Evolutionary conservation across 257 asterid species (phyloP).

Genomic region (Solanum peruvianum): DNA sequence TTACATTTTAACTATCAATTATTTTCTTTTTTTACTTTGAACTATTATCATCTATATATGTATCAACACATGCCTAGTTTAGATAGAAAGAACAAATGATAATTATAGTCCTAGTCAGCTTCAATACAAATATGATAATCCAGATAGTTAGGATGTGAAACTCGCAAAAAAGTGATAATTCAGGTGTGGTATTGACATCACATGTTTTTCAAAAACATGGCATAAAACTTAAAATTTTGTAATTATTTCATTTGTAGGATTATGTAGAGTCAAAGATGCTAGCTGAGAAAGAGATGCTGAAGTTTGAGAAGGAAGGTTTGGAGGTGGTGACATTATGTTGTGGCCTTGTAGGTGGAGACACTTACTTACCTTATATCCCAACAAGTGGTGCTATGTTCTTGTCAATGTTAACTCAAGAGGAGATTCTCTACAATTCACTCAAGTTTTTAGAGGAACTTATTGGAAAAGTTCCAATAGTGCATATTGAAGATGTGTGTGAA

Average conservation of each 20-base stretch:
- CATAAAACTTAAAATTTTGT: background rate
- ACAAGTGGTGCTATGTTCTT: slow-evolving; percentile 9
- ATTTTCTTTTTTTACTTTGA: no score
- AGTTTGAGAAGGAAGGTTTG: slow-evolving; percentile 22
- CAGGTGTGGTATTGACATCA: background rate
- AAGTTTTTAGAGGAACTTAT: slow-evolving; percentile 43
- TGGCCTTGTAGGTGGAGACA: slow-evolving; percentile 58
- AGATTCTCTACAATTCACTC: background rate
- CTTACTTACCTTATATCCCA: slow-evolving; percentile 5
- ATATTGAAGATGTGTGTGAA: slow-evolving; percentile 30
- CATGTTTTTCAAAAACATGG: background rate
- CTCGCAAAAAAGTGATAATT: background rate
- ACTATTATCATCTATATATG: background rate
- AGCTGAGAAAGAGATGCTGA: slow-evolving; percentile 41
- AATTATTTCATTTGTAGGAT: slow-evolving; percentile 1
- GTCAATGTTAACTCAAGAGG: slow-evolving; percentile 17
- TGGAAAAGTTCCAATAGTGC: slow-evolving; percentile 42
- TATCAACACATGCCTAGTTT: no score
- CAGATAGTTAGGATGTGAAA: no score
- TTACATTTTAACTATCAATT: background rate
- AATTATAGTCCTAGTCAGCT: background rate
- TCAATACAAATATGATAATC: no score
- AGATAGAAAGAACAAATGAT: no score
- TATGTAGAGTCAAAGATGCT: slow-evolving; percentile 43
- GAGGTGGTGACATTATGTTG: slow-evolving; percentile 42